Percentiles rank a stretch among this genome's conserved stretches.
phyloP scores from a whole-genome alignment of 352 stramenopile species.

The Pythium myriotylum region DNA sequence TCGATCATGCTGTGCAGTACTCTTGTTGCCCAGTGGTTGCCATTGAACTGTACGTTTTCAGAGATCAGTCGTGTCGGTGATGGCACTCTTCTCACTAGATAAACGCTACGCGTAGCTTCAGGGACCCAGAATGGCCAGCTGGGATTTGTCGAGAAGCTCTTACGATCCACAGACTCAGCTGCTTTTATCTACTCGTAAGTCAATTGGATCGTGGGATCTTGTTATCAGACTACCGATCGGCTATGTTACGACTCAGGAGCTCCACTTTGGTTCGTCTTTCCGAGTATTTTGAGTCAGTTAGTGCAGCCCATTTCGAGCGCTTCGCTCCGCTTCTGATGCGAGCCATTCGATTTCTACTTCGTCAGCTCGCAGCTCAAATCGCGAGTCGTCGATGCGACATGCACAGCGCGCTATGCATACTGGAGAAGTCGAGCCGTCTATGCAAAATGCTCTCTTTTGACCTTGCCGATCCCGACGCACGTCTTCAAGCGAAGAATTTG shows the following conservation, averaged over 20 bases:
- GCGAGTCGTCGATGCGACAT: constrained; percentile 13
- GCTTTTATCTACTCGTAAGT: constrained; percentile 23
- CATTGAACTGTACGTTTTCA: constrained; percentile 14
- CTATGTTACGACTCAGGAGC: background rate
- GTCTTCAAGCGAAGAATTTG: constrained; percentile 16
- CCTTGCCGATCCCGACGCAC: background rate
- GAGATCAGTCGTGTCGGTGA: background rate
- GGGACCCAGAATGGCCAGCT: constrained; percentile 10
- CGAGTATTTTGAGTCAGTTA: constrained; percentile 19
- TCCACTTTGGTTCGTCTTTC: constrained; percentile 16
- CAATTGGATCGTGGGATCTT: background rate
- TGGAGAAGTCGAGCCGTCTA: constrained; percentile 14
- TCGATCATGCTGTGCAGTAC: constrained; percentile 36
- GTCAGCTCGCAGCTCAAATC: constrained; percentile 20
- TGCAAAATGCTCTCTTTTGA: constrained; percentile 3
- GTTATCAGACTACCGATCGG: too few relatives aligned
- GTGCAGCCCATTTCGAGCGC: background rate
- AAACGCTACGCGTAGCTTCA: background rate
- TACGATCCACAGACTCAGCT: constrained; percentile 12
- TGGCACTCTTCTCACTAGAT: background rate
- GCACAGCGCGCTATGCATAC: constrained; percentile 16
- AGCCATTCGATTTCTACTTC: constrained; percentile 26
- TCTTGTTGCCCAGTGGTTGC: constrained; percentile 31
- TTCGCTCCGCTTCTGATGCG: constrained; percentile 20
- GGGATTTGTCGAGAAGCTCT: constrained; percentile 21